These are phyloP conservation scores for Phtheirospermum japonicum DNA, from an alignment of 257 asterid genomes.

Conservation along the genomic window DNA sequence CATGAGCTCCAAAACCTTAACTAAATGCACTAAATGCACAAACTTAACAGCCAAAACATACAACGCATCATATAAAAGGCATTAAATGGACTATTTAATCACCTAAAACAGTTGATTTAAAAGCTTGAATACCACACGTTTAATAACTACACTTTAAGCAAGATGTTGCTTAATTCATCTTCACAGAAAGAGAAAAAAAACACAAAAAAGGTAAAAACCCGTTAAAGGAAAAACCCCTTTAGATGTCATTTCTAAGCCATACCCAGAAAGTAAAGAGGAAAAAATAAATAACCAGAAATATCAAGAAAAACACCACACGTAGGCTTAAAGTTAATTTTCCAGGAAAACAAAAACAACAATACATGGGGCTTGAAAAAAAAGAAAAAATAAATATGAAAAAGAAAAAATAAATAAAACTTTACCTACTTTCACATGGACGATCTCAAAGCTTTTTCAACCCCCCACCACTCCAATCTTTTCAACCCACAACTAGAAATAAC, in stretches of 20 bases:
- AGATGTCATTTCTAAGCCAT: conserved; percentile 26
- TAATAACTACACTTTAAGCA: conserved; percentile 23
- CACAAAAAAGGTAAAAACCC: conserved; percentile 27
- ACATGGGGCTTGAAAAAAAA: conserved; percentile 19
- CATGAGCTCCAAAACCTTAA: not conserved
- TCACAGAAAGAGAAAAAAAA: not conserved
- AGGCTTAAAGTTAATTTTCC: conserved; percentile 35
- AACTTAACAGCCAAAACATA: not conserved
- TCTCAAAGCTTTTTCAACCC: conserved; percentile 15
- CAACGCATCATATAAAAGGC: conserved; percentile 9
- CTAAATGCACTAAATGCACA: not conserved
- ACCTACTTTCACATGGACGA: conserved; percentile 44
- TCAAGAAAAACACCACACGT: conserved; percentile 24
- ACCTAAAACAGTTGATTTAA: conserved; percentile 31
- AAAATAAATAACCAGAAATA: conserved; percentile 18
- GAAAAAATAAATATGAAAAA: not conserved
- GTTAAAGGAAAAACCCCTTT: not conserved
- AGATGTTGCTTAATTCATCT: conserved; percentile 19
- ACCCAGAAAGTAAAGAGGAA: conserved; percentile 28
- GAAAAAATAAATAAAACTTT: conserved; percentile 19
- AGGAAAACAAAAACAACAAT: conserved; percentile 1
- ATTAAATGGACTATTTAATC: conserved; percentile 12
- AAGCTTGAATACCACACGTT: conserved; percentile 21
- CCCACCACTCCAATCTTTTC: conserved; percentile 31
- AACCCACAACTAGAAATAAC: conserved; percentile 29